Conservation (phyloP, 495 filamentous ascomycete species). For the Daldinia childiae region DNA sequence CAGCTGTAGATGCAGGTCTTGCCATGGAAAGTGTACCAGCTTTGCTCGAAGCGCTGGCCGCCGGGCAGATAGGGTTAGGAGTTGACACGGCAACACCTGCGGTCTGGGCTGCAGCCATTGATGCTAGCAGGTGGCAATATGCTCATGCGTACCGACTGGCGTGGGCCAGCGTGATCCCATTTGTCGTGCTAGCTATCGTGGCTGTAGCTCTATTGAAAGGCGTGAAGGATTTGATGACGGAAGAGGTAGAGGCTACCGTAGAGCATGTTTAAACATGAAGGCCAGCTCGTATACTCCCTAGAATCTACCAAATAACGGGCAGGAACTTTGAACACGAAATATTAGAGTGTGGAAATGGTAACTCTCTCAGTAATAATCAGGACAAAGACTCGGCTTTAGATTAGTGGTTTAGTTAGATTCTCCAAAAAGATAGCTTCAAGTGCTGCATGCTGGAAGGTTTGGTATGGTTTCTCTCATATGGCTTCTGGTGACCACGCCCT, state of each 20-base stretch:
- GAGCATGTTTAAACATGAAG: conserved; percentile 42
- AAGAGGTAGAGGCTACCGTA: conserved; percentile 59
- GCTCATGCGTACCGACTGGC: conserved; percentile 58
- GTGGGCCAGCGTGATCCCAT: conserved; percentile 63
- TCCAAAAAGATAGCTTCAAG: background rate
- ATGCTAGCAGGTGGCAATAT: conserved; percentile 55
- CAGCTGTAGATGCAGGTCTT: conserved; percentile 55
- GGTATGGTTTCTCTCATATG: too few species aligned
- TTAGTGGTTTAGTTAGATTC: background rate
- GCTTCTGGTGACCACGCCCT: too few species aligned
- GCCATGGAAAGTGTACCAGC: conserved; percentile 50
- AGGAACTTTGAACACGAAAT: background rate
- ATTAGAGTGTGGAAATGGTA: background rate
- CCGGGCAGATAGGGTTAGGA: conserved; percentile 42
- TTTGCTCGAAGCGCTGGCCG: conserved; percentile 49
- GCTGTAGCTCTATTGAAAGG: conserved; percentile 57
- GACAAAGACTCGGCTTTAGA: too few species aligned
- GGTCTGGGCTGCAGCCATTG: conserved; percentile 51
- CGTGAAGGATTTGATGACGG: conserved; percentile 62
- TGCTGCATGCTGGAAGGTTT: background rate
- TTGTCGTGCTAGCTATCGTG: conserved; percentile 60
- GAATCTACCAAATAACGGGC: too few species aligned
- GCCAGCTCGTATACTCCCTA: background rate
- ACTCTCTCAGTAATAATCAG: background rate
- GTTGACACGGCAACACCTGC: conserved; percentile 49